Base-by-base conservation (phyloP, 164 flowering plant genomes). In the Hamamelis virginiana region DNA sequence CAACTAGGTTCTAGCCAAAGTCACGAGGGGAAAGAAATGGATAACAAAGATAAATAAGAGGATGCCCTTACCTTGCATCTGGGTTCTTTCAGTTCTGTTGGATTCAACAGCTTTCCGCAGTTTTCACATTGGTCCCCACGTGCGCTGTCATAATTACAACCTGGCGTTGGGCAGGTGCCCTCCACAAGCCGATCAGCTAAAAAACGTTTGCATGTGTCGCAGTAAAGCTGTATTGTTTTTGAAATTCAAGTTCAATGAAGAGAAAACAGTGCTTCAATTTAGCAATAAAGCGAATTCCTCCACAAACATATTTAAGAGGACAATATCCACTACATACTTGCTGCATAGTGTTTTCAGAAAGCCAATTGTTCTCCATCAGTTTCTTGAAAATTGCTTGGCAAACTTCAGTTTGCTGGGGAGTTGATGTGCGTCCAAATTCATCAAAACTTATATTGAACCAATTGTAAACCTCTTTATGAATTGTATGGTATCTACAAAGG, bases 61-160 rank as follows among this genome's bases (percentile, higher is more conserved):
- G 45, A 50, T 19, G 23, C 52, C 9, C 59, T 38, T 45, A 87
- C 98, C 94, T 91, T 95, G 91, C 98, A 95, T 74, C 76, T 82
- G 18, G 98, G 98, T 61, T 91, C 89, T 75, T 65, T 77, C n/a
- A 95, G 79, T 72, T 95, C 98, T 11, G 97, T 92, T 14, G 99
- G 97, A 85, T 92, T 91, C 77, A 94, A 75, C 27, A 94, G 85
- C 75, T 88, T 86, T 45, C 91, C 90, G 68, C 99, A 95, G 8
- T 89, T 87, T 74, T 92, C 97, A 77, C 99, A 92, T 66, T 95
- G 97, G 76, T 95, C 98, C 11, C 98, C 98, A 65, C 97, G 80
- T 41, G 98, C 98, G 77, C 95, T 86, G 9, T 87, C 91, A 80
- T 95, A 86, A 69, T 82, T 77, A 69, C 98, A 95, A 56, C 77